Conservation (phyloP, 345 rosid species). For the Cardamine occulta region DNA sequence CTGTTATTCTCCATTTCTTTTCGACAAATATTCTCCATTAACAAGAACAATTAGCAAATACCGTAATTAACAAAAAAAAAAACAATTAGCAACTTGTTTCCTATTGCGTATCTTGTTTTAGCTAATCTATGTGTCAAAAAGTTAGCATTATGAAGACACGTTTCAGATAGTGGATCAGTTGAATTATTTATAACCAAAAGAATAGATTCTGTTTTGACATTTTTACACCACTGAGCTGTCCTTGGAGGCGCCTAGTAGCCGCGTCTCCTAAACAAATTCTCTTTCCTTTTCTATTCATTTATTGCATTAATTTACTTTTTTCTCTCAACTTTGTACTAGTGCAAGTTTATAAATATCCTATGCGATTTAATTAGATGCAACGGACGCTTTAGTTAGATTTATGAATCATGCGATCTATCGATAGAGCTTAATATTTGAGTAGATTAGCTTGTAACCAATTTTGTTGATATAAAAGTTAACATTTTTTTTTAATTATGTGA, state of each 20-base stretch:
- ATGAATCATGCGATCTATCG: not conserved
- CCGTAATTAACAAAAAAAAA: not conserved
- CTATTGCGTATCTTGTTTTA: conserved; percentile 17
- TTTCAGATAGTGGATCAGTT: conserved; percentile 11
- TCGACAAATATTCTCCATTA: conserved; percentile 8
- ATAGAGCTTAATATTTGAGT: too few relatives aligned
- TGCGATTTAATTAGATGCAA: not conserved
- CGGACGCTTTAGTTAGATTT: not conserved
- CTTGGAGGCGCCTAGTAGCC: conserved; percentile 41
- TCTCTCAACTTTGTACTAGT: not conserved
- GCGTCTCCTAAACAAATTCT: conserved; percentile 28
- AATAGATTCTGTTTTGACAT: conserved; percentile 41
- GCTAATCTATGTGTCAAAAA: conserved; percentile 24
- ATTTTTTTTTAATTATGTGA: not conserved
- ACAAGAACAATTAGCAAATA: conserved; percentile 3
- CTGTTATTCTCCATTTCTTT: not conserved
- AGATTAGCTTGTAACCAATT: not conserved
- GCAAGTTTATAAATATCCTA: not conserved
- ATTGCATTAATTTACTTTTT: not conserved
- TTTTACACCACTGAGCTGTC: conserved; percentile 33
- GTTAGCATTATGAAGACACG: conserved; percentile 20
- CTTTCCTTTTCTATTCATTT: not conserved
- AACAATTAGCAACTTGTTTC: conserved; percentile 7
- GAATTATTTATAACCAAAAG: conserved; percentile 1
- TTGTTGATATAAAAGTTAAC: not conserved